Conservation (phyloP, 2,329 filamentous ascomycete genomes). For the Ploettnerulaceae sp. region DNA sequence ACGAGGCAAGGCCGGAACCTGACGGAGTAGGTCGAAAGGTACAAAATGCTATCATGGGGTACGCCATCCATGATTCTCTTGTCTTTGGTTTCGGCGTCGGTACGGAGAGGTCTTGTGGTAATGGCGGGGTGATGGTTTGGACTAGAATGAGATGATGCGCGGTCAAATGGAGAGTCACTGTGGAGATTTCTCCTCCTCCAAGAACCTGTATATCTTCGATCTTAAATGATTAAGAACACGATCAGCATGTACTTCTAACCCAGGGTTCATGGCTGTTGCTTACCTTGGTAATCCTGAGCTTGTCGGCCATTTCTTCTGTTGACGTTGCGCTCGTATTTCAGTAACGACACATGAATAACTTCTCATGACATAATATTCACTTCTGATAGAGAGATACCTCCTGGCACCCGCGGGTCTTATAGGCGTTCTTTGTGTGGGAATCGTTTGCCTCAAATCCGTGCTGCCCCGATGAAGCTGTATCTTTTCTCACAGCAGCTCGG, state of each 20-base stretch:
- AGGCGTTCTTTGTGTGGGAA: background rate
- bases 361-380: slow-evolving; percentile 15
- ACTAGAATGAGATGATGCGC: slow-evolving; percentile 53
- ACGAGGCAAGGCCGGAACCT: slow-evolving; percentile 65
- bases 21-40: slow-evolving; percentile 69
- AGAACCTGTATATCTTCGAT: slow-evolving; percentile 59
- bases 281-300: slow-evolving; percentile 43
- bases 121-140: slow-evolving; percentile 29
- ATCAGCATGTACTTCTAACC: slow-evolving; percentile 11
- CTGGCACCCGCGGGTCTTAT: background rate
- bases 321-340: slow-evolving; percentile 18
- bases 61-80: slow-evolving; percentile 87
- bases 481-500: background rate
- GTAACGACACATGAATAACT: slow-evolving; percentile 8
- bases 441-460: background rate
- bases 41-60: slow-evolving; percentile 83
- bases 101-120: slow-evolving; percentile 25
- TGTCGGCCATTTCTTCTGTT: slow-evolving; percentile 36
- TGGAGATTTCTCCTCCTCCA: slow-evolving; percentile 51
- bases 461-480: background rate
- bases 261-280: slow-evolving; percentile 10
- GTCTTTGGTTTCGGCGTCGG: slow-evolving; percentile 41
- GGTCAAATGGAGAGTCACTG: slow-evolving; percentile 55
- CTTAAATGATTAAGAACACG: slow-evolving; percentile 31
- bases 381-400: background rate